Conservation (phyloP, 768 basidiomycete genomes). For the Lentinula boryana region DNA sequence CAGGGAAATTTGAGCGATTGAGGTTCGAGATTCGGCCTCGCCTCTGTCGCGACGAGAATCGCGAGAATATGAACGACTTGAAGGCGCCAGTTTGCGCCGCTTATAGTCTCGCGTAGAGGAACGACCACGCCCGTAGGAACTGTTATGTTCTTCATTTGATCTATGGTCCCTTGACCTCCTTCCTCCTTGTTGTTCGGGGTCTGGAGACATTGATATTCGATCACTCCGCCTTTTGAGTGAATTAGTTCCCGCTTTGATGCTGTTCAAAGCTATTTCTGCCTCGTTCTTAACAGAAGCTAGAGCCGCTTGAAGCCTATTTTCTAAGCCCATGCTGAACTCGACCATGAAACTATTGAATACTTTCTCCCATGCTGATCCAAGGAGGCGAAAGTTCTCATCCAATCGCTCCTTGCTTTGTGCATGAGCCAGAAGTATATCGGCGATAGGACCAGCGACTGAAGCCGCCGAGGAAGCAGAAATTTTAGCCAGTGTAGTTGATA, state of each 20-base stretch:
- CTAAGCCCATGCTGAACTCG: slow-evolving; percentile 34
- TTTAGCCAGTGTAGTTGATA: slow-evolving; percentile 41
- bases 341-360: slow-evolving; percentile 34
- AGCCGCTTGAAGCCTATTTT: slow-evolving; percentile 24
- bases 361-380: slow-evolving; percentile 41
- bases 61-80: neutral
- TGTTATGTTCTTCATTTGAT: neutral
- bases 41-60: neutral
- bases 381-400: slow-evolving; percentile 30
- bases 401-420: slow-evolving; percentile 35
- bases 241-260: slow-evolving; percentile 5
- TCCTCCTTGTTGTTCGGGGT: neutral
- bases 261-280: slow-evolving; percentile 13
- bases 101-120: neutral
- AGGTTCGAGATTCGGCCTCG: neutral
- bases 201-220: neutral
- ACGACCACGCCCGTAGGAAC: neutral
- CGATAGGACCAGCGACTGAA: slow-evolving; percentile 38
- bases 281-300: slow-evolving; percentile 26
- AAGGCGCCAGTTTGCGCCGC: neutral
- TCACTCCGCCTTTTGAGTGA: slow-evolving; percentile 5
- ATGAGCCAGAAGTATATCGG: slow-evolving; percentile 36
- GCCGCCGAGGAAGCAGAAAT: slow-evolving; percentile 35
- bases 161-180: neutral
- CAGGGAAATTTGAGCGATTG: slow-evolving; percentile 7